Percentiles rank a stretch among this genome's conserved stretches.
Conservation (phyloP, 2,329 filamentous ascomycete species). For the Epichloe sp. region DNA sequence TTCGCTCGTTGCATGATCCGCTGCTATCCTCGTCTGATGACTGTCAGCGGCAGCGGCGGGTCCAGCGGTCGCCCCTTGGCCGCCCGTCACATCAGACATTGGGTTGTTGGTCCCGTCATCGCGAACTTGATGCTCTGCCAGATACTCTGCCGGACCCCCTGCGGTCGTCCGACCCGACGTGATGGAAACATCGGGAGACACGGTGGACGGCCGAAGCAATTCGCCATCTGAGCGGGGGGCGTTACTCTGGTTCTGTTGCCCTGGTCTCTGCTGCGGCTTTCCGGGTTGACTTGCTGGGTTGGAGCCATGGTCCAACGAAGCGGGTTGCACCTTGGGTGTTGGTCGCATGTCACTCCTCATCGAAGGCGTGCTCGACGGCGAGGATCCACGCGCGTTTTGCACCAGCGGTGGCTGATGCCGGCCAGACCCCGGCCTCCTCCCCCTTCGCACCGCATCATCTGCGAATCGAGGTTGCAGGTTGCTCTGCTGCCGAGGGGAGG, state of each 20-base stretch:
- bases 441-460: background rate
- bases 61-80: too few species aligned
- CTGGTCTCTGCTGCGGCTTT: background rate
- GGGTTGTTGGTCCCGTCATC: background rate
- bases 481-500: background rate
- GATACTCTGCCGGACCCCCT: background rate
- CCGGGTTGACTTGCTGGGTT: background rate
- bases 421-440: background rate
- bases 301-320: background rate
- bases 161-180: slow-evolving; percentile 2
- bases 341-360: background rate
- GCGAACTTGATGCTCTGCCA: background rate
- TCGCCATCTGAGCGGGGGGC: background rate
- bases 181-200: slow-evolving; percentile 7
- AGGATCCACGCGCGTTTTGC: background rate
- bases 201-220: background rate
- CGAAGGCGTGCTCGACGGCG: background rate
- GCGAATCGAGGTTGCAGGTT: background rate
- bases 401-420: background rate
- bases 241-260: background rate
- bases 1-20: background rate
- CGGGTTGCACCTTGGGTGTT: background rate
- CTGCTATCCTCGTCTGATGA: background rate
- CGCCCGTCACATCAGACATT: background rate
- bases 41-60: background rate